Evolutionary conservation across 1,284 basidiomycete genomes (phyloP), one percentile per base, ranked within the genome.

Genomic region (Cutaneotrichosporon dermatis): DNA sequence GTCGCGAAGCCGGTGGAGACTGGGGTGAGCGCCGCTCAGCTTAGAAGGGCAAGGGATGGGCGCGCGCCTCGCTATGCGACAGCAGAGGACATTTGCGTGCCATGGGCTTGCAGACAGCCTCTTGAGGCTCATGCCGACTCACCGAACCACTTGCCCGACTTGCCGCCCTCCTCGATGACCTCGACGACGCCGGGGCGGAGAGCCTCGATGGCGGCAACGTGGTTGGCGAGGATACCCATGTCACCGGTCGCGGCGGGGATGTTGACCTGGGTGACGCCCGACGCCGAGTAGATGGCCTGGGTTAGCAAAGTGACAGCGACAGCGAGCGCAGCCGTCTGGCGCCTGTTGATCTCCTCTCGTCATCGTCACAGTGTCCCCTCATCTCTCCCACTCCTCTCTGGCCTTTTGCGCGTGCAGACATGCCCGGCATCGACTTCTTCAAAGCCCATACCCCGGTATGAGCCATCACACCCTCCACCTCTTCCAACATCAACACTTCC

Each of bases 1-100:
- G 90, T 97, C 58, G 96, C 95, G 76, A 99, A 98, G 61, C 96
- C 96, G 65, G 91, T 89, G 60, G 95, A 97, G 57, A 92, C 96
- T 98, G 69, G n/a, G 41, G 66, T 56, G 39, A 60, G 60, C 25
- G 43, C 25, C 25, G 25, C 25, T 25, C 25, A 25, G 25, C 25
- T 25, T 25, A 25, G 25, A 25, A 25, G 25, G 25, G 25, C 25
- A 25, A 25, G 25, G 25, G 25, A 25, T 25, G 25, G 25, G 25
- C 25, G 25, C 25, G 25, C 25, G 25, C 25, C 25, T 25, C 25
- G 25, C 25, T 25, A 25, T 25, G 25, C 25, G 25, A 25, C 25
- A 25, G 25, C 25, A 25, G 25, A 25, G 25, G 25, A 25, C 25
- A 25, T 25, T 25, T 25, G 25, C 25, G 25, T 25, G 25, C 25